Base-by-base conservation (phyloP, 768 basidiomycete species). In the Saitozyma podzolica region DNA sequence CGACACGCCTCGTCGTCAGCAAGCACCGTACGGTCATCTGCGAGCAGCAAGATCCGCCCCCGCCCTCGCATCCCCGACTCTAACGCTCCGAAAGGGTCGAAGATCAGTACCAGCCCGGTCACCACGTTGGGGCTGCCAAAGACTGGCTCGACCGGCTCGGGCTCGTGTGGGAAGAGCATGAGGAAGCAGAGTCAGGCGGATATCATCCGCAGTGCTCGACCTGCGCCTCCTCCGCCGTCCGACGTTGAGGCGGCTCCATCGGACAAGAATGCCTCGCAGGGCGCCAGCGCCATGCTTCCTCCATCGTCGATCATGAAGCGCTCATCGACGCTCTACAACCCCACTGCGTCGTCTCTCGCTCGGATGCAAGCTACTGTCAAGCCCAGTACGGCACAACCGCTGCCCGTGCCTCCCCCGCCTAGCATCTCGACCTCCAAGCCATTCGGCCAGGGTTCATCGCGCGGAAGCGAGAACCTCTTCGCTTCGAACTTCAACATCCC, bases 301-400 rank as follows among this genome's bases (percentile, higher is more conserved):
- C 40, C 47, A 8, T 65, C 65, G 16, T 43, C 51, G 2, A 39
- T 57, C 8, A 37, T 57, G 48, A 50, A 64, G 37, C 54, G 64
- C 19, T 62, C 73, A 6, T 75, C 73, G 9, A 75, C 69, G 6
- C 59, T 76, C 11, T 70, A 72, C 50, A 17, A 56, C 13, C 69
- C 74, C 5, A 76, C 74, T 6, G 72, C 72, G 6, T 69, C 69
- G 42, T 73, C 72, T 4, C 55, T 71, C 0, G 74, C 74, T 2
- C 54, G 74, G 48, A 76, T 76, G 74, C 74, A 76, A 59, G 71
- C 74, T 29, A 76, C 74, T 49, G 61, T 76, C 49, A 64, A 63
- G 53, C 74, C 74, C 14, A 56, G 49, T 14, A 20, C 65, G 9
- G 10, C 55, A 39, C 58, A 61, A 2, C 62, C 65, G n/a, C 54